A percentile compares a stretch with the other conserved stretches of the same genome.
Evolutionary conservation across 2,329 filamentous ascomycete species (phyloP).

Genomic region (Coniochaeta sp.): DNA sequence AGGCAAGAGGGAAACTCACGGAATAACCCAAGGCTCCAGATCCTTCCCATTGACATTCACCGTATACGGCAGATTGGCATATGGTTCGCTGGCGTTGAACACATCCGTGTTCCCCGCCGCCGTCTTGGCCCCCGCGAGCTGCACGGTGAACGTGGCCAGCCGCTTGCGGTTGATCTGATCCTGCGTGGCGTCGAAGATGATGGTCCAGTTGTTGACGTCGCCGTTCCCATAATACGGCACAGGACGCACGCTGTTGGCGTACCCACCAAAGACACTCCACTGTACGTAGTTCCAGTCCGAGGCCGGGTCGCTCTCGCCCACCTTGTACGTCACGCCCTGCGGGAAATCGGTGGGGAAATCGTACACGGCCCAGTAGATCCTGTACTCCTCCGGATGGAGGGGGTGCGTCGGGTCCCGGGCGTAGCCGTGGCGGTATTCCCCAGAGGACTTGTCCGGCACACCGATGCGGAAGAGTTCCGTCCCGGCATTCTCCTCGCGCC

Average conservation of each 20-base stretch:
- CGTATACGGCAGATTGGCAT: slow-evolving; percentile 43
- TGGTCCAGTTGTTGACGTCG: slow-evolving; percentile 53
- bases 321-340: slow-evolving; percentile 47
- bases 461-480: slow-evolving; percentile 57
- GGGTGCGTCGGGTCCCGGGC: slow-evolving; percentile 39
- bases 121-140: slow-evolving; percentile 56
- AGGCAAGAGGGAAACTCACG: slow-evolving; percentile 26
- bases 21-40: slow-evolving; percentile 48
- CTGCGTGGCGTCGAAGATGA: slow-evolving; percentile 41
- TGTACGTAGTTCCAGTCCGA: slow-evolving; percentile 57
- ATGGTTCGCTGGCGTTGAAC: slow-evolving; percentile 45
- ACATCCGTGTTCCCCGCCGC: slow-evolving; percentile 55
- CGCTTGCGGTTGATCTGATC: slow-evolving; percentile 32
- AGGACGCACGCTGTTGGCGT: slow-evolving; percentile 38
- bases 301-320: slow-evolving; percentile 42
- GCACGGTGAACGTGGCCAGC: slow-evolving; percentile 53
- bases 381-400: slow-evolving; percentile 47
- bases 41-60: slow-evolving; percentile 32
- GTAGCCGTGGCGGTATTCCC: slow-evolving; percentile 54
- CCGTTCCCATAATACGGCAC: slow-evolving; percentile 34
- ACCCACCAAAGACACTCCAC: slow-evolving; percentile 56
- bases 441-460: slow-evolving; percentile 52
- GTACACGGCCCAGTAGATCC: slow-evolving; percentile 54
- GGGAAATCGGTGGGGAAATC: slow-evolving; percentile 56
- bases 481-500: slow-evolving; percentile 49